phyloP scores from a whole-genome alignment of 345 rosid genomes.

The Brassica napus region DNA sequence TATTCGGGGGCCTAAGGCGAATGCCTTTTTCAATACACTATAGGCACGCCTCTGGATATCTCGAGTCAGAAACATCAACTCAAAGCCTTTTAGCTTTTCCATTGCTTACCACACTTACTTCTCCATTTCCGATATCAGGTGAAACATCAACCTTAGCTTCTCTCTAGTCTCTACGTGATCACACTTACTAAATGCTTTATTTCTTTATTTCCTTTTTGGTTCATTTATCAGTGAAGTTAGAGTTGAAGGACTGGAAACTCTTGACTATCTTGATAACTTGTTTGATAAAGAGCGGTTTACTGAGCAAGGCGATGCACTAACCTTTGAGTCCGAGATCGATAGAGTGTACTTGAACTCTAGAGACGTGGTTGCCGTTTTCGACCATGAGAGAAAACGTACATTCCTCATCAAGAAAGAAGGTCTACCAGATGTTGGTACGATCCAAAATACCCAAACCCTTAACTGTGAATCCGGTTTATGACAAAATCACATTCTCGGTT shows the following conservation, averaged over 20 bases:
- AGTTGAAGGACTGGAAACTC: constrained; percentile 91
- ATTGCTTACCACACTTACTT: constrained; percentile 85
- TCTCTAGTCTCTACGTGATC: not conserved
- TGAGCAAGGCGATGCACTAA: constrained; percentile 84
- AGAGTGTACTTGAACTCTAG: constrained; percentile 75
- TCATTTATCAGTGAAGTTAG: constrained; percentile 72
- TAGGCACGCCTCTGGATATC: constrained; percentile 41
- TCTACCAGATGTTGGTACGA: constrained; percentile 85
- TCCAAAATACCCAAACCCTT: not conserved
- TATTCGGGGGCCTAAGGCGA: no score
- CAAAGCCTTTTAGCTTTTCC: constrained; percentile 84
- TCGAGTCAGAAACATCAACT: constrained; percentile 81
- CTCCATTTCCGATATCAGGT: constrained; percentile 90
- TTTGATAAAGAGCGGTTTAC: constrained; percentile 73
- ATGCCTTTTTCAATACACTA: no score
- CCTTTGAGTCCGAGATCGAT: constrained; percentile 95
- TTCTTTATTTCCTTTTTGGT: not conserved
- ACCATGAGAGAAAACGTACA: constrained; percentile 79
- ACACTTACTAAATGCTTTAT: constrained; percentile 7
- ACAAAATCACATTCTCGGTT: constrained; percentile 1
- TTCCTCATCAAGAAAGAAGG: constrained; percentile 74
- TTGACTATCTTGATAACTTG: constrained; percentile 88
- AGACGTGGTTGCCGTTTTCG: constrained; percentile 64
- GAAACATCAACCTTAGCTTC: not conserved
- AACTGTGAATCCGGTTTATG: not conserved